phyloP scores from a whole-genome alignment of 2,329 filamentous ascomycete species.

The Pseudocercospora cruenta region DNA sequence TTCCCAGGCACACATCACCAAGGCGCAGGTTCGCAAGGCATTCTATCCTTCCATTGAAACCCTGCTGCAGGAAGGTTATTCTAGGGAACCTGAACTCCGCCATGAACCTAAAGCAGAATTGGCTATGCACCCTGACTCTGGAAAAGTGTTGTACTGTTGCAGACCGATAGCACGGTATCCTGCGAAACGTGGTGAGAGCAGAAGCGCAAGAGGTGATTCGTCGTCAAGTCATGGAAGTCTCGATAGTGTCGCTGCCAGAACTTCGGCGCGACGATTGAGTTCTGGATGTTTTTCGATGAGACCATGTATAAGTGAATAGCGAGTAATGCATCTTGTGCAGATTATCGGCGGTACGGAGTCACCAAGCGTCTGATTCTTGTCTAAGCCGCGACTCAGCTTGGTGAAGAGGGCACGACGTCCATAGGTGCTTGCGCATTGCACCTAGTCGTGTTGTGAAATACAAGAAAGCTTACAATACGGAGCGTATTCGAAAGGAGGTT shows the following conservation, averaged over 20 bases:
- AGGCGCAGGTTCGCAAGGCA: not conserved
- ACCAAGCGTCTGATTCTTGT: too few relatives aligned
- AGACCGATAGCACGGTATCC: not conserved
- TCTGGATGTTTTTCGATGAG: not conserved
- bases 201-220: not conserved
- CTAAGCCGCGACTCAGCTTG: too few relatives aligned
- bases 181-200: not conserved
- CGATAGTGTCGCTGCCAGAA: not conserved
- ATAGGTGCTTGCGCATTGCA: not conserved
- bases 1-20: not conserved
- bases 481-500: not conserved
- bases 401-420: not conserved
- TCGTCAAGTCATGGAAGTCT: not conserved
- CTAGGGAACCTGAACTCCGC: conserved; percentile 3
- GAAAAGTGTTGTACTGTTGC: not conserved
- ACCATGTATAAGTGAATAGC: not conserved
- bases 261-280: not conserved
- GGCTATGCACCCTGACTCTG: not conserved
- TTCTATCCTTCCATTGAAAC: not conserved
- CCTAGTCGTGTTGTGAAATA: not conserved
- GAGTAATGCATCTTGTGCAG: not conserved
- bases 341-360: not conserved
- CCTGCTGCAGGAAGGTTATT: not conserved
- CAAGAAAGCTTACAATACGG: not conserved
- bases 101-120: conserved; percentile 7